Conservation (phyloP, 495 filamentous ascomycete species). For the Lophiotrema nucula region DNA sequence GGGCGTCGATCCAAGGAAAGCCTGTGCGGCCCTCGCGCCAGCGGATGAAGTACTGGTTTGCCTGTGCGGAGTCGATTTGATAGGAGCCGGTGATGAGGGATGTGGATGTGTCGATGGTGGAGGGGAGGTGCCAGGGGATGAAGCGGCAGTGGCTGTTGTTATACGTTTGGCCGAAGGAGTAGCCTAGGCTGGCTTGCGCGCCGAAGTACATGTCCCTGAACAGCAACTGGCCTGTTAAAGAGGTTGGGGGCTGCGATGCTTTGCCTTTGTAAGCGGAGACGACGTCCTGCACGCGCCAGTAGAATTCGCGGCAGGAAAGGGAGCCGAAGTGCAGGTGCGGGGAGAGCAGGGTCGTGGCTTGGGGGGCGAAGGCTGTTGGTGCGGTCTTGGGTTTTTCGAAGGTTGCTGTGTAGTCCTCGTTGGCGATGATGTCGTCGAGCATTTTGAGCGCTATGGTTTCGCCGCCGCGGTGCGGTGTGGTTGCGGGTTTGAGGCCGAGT, state of each 20-base stretch:
- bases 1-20: constrained; percentile 71
- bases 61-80: constrained; percentile 53
- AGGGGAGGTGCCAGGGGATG: constrained; percentile 69
- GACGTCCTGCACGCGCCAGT: constrained; percentile 61
- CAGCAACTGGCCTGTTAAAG: constrained; percentile 64
- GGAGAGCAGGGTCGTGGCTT: constrained; percentile 65
- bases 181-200: constrained; percentile 63
- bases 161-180: constrained; percentile 55
- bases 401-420: constrained; percentile 62
- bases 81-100: constrained; percentile 52
- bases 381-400: constrained; percentile 71
- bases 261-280: constrained; percentile 48
- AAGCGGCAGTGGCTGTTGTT: constrained; percentile 62
- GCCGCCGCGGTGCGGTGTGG: constrained; percentile 61
- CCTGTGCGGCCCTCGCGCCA: constrained; percentile 66
- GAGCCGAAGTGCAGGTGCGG: constrained; percentile 71
- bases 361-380: constrained; percentile 65
- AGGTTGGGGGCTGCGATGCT: constrained; percentile 56
- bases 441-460: constrained; percentile 57
- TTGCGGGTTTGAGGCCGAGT: constrained; percentile 58
- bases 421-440: constrained; percentile 51
- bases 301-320: constrained; percentile 62
- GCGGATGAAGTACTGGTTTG: constrained; percentile 61
- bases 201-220: constrained; percentile 79
- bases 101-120: constrained; percentile 45